phyloP scores from a whole-genome alignment of 306 rosid genomes.

The Cucumis melo region DNA sequence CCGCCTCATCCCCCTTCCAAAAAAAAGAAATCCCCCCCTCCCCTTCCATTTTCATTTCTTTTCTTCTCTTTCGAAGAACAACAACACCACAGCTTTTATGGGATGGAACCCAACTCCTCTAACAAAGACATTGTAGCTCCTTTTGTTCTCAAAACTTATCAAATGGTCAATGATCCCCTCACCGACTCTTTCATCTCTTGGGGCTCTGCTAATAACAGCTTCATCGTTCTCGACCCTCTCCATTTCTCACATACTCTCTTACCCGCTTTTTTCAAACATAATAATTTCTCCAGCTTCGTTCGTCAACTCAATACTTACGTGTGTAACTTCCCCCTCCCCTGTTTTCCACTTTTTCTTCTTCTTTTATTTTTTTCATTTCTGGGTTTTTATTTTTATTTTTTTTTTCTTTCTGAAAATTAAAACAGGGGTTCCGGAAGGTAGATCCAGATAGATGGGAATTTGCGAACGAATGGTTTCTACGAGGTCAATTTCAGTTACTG shows the following conservation, averaged over 20 bases:
- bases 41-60: neutral
- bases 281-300: slow-evolving; percentile 88
- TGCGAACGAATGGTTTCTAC: slow-evolving; percentile 84
- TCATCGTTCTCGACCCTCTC: slow-evolving; percentile 71
- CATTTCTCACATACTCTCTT: slow-evolving; percentile 57
- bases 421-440: slow-evolving; percentile 74
- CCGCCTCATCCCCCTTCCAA: slow-evolving; percentile 14
- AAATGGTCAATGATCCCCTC: slow-evolving; percentile 70
- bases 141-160: slow-evolving; percentile 72
- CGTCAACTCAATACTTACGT: slow-evolving; percentile 96
- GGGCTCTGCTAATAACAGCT: slow-evolving; percentile 72
- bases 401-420: too few relatives aligned
- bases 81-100: neutral
- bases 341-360: neutral
- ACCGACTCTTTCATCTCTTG: slow-evolving; percentile 55
- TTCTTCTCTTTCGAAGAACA: neutral
- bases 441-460: slow-evolving; percentile 96
- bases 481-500: slow-evolving; percentile 63
- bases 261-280: slow-evolving; percentile 85
- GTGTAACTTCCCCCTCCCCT: neutral
- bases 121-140: slow-evolving; percentile 49
- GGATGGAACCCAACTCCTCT: slow-evolving; percentile 29
- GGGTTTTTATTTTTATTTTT: neutral
- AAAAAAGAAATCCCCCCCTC: neutral
- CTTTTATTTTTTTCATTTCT: neutral